Evolutionary conservation across 495 filamentous ascomycete genomes (phyloP).

Genomic region (Hyaloscypha hepaticicola): DNA sequence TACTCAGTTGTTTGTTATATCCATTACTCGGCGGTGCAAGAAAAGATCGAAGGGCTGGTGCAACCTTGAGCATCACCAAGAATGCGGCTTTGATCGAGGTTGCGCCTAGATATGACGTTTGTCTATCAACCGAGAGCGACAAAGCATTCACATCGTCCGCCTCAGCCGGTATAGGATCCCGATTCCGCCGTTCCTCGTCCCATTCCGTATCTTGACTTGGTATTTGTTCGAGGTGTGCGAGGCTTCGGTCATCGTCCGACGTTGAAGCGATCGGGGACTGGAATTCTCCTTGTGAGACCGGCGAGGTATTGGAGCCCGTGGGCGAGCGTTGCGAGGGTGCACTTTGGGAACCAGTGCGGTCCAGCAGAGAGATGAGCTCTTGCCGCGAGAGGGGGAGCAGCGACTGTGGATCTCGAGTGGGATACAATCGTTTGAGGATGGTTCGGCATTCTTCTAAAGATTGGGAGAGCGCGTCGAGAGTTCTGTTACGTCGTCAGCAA

Average conservation of each 20-base stretch:
- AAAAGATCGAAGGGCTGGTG: slow-evolving; percentile 59
- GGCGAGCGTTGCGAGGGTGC: slow-evolving; percentile 29
- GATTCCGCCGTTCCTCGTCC: slow-evolving; percentile 54
- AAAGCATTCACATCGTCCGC: slow-evolving; percentile 81
- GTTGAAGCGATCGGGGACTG: slow-evolving; percentile 44
- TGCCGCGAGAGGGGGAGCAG: slow-evolving; percentile 50
- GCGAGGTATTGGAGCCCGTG: slow-evolving; percentile 26
- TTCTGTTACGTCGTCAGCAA: slow-evolving; percentile 34
- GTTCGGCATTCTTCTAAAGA: slow-evolving; percentile 58
- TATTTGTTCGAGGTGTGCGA: slow-evolving; percentile 53
- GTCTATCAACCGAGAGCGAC: slow-evolving; percentile 67
- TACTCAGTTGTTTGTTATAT: slow-evolving; percentile 45
- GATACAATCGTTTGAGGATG: slow-evolving; percentile 54
- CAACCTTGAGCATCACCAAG: slow-evolving; percentile 76
- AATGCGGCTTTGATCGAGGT: slow-evolving; percentile 79
- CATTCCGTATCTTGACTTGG: slow-evolving; percentile 54
- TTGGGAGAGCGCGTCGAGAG: slow-evolving; percentile 55
- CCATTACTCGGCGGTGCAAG: slow-evolving; percentile 48
- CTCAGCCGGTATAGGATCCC: slow-evolving; percentile 62
- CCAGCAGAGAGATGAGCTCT: slow-evolving; percentile 51
- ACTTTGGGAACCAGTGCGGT: slow-evolving; percentile 43
- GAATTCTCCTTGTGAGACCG: slow-evolving; percentile 26
- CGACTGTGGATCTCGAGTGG: slow-evolving; percentile 50
- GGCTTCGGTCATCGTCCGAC: slow-evolving; percentile 46
- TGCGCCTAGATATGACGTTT: slow-evolving; percentile 77